A percentile compares a stretch with the other conserved stretches of the same genome.
phyloP scores from a whole-genome alignment of 305 asterid species.

The Striga hermonthica region DNA sequence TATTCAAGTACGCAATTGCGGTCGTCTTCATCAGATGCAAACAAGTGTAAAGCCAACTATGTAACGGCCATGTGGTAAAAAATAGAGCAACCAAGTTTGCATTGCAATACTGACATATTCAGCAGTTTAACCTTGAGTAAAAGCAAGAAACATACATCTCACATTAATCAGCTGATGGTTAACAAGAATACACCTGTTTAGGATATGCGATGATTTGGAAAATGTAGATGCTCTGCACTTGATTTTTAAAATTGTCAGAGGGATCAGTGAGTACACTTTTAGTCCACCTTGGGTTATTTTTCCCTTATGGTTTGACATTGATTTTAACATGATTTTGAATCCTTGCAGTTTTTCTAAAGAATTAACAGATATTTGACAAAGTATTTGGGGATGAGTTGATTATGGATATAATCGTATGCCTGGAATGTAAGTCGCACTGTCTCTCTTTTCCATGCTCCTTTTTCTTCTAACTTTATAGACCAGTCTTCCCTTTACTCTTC shows the following conservation, averaged over 20 bases:
- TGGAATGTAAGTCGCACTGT: constrained; percentile 71
- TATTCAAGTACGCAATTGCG: too few species aligned
- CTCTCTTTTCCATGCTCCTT: not conserved
- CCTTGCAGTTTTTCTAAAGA: constrained; percentile 85
- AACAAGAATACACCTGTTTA: constrained; percentile 39
- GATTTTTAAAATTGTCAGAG: constrained; percentile 76
- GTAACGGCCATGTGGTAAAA: not conserved
- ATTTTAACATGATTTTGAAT: constrained; percentile 27
- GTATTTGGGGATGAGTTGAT: constrained; percentile 89
- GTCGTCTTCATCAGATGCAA: too few species aligned
- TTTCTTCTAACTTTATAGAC: not conserved
- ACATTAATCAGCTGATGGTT: not conserved
- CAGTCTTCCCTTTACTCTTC: not conserved
- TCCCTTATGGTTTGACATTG: constrained; percentile 22
- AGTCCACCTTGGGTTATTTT: constrained; percentile 23
- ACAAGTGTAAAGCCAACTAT: constrained; percentile 5
- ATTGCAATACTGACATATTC: not conserved
- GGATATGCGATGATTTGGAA: constrained; percentile 82
- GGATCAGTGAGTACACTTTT: constrained; percentile 65
- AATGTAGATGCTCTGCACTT: constrained; percentile 77
- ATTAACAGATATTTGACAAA: constrained; percentile 82
- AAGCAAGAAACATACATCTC: not conserved
- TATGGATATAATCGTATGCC: constrained; percentile 91
- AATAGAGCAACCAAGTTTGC: not conserved
- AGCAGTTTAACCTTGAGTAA: not conserved